Evolutionary conservation across 106 monocot species (phyloP).

Genomic region (Allium sativum): DNA sequence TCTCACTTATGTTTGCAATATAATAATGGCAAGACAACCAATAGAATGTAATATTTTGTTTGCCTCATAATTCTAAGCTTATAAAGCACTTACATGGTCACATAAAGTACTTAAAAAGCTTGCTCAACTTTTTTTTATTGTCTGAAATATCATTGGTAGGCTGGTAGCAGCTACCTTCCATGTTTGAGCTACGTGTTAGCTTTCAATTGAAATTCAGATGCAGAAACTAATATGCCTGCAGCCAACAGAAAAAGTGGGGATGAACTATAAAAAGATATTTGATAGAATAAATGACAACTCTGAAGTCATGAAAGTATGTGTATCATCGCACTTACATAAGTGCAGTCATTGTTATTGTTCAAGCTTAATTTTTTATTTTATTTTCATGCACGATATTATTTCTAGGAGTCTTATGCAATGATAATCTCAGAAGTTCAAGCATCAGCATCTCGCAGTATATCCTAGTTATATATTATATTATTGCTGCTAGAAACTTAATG

Average conservation of each 20-base stretch:
- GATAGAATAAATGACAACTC: conserved; percentile 61
- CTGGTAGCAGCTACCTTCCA: not conserved
- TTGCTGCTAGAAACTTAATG: not conserved
- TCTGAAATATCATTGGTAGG: not conserved
- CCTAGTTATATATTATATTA: not conserved
- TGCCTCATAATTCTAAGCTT: too few species aligned
- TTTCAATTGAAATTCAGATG: conserved; percentile 24
- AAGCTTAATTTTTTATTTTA: too few species aligned
- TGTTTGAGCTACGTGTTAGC: not conserved
- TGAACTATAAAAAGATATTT: conserved; percentile 65
- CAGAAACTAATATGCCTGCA: conserved; percentile 69
- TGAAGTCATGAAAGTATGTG: conserved; percentile 54
- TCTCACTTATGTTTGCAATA: too few species aligned
- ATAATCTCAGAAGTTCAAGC: conserved; percentile 64
- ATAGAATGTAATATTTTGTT: too few species aligned
- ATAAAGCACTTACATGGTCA: too few species aligned
- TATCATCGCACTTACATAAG: too few species aligned
- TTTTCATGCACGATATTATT: not conserved
- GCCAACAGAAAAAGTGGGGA: conserved; percentile 54
- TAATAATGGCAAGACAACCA: too few species aligned
- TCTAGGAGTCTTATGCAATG: conserved; percentile 57
- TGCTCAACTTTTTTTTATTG: not conserved
- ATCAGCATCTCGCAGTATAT: conserved; percentile 65
- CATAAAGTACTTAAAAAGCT: too few species aligned
- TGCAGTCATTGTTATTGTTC: too few species aligned